Conservation (phyloP, 169 alveolate species). For the Plasmodium falciparum region DNA sequence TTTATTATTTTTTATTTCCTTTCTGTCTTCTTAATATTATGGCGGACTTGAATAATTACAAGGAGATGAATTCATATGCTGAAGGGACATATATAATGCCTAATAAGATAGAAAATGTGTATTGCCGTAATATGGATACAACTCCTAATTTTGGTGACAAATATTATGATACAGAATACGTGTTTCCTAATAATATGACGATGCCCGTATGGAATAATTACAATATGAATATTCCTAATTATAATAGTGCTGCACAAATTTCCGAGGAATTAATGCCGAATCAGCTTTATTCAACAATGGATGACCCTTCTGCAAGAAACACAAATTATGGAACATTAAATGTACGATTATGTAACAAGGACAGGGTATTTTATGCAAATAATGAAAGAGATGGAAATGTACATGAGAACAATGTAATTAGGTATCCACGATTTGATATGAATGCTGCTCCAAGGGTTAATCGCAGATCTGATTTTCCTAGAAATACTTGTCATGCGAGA, state of each 20-base stretch:
- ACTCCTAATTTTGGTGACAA: neutral
- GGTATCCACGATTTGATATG: neutral
- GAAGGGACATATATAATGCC: neutral
- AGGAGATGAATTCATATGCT: neutral
- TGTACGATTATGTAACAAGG: conserved; percentile 7
- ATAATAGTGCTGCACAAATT: neutral
- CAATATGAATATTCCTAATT: neutral
- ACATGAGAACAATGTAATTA: conserved; percentile 16
- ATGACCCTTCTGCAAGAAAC: conserved; percentile 1
- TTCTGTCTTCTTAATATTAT: too few species aligned
- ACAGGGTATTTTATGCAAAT: neutral
- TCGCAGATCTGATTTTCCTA: conserved; percentile 19
- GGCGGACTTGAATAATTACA: too few species aligned
- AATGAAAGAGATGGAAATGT: conserved; percentile 3
- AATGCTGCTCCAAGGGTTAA: conserved; percentile 1
- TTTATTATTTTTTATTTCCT: too few species aligned
- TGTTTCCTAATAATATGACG: neutral
- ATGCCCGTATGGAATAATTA: neutral
- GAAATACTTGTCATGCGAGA: conserved; percentile 16
- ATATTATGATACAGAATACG: neutral
- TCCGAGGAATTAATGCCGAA: neutral
- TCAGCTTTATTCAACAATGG: neutral
- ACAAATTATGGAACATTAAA: conserved; percentile 5
- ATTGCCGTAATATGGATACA: neutral
- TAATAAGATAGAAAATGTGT: neutral